phyloP scores from a whole-genome alignment of 2,329 filamentous ascomycete genomes.

The Aspergillus uvarum region DNA sequence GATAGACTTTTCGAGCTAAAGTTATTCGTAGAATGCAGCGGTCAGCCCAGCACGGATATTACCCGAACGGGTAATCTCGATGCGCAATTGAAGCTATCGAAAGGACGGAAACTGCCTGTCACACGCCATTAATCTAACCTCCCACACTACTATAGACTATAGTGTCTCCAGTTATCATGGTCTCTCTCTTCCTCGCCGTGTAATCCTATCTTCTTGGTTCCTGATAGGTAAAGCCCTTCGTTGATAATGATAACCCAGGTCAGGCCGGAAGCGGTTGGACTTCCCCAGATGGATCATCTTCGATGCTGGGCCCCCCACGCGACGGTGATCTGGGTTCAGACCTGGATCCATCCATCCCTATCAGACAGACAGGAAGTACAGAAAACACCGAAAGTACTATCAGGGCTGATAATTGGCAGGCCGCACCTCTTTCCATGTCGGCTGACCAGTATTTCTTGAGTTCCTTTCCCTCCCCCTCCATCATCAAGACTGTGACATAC shows the following conservation, averaged over 20 bases:
- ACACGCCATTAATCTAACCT: background rate
- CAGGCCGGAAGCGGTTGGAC: conserved; percentile 1
- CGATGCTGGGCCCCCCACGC: conserved; percentile 18
- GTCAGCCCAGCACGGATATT: background rate
- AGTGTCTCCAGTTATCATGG: too few relatives aligned
- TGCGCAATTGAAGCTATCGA: background rate
- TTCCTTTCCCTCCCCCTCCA: background rate
- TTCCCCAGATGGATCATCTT: conserved; percentile 22
- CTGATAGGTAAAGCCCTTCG: background rate
- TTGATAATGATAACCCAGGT: conserved; percentile 1
- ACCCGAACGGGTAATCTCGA: conserved; percentile 3
- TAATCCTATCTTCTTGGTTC: background rate
- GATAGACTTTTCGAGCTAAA: background rate
- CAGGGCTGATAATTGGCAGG: background rate
- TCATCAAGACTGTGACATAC: background rate
- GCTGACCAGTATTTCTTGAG: background rate
- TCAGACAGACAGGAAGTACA: background rate
- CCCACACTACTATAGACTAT: background rate
- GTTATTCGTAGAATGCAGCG: background rate
- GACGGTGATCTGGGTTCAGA: conserved; percentile 15
- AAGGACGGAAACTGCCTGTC: background rate
- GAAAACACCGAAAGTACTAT: background rate
- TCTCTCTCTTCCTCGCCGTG: too few relatives aligned
- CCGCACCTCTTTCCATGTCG: background rate
- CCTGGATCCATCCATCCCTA: background rate